These are phyloP conservation scores for Lactarius indigo DNA, from an alignment of 768 basidiomycete species.

Conservation along the genomic window DNA sequence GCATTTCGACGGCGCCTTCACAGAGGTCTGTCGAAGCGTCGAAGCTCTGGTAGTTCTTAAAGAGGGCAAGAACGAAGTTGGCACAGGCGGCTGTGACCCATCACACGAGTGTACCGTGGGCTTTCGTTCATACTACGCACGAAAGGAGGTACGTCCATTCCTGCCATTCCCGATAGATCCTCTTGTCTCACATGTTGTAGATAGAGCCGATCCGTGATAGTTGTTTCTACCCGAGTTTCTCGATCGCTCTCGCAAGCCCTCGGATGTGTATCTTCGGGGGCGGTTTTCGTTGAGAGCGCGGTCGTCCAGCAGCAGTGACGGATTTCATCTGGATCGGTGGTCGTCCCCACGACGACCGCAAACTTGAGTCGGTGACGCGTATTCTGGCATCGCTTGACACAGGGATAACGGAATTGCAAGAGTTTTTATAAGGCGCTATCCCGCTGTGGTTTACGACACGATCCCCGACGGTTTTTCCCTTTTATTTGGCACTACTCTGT, in stretches of 20 bases:
- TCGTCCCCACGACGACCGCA: background rate
- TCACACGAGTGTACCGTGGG: background rate
- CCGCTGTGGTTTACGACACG: background rate
- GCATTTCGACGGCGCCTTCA: background rate
- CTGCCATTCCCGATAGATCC: background rate
- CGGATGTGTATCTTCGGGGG: background rate
- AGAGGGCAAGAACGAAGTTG: background rate
- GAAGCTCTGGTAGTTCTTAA: background rate
- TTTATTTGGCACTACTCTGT: background rate
- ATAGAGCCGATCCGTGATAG: background rate
- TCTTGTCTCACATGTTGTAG: background rate
- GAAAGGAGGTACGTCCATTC: background rate
- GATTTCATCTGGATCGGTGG: background rate
- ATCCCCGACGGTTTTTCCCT: background rate
- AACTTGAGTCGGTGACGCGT: background rate
- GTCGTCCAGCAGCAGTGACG: background rate
- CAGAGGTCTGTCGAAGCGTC: background rate
- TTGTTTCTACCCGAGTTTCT: background rate
- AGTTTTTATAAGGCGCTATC: background rate
- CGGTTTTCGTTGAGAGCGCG: background rate
- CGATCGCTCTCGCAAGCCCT: background rate
- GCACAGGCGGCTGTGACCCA: too few species aligned
- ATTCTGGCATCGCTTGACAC: background rate
- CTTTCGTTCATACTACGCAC: background rate
- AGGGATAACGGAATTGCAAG: background rate